Evolutionary conservation across 257 asterid genomes (phyloP).

Genomic region (Lycium barbarum): DNA sequence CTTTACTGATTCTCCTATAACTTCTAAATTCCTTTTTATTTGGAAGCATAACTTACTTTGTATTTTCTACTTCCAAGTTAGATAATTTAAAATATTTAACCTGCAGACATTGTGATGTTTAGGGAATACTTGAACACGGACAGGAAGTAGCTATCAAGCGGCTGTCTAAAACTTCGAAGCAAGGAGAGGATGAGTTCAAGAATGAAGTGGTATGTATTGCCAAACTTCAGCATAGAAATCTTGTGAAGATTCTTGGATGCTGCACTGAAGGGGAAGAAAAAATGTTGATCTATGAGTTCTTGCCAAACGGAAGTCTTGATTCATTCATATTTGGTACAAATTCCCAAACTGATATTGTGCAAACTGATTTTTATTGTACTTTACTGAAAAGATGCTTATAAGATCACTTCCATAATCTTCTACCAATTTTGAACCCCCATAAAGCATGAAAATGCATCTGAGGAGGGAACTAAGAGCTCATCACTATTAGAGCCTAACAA

Average conservation of each 20-base stretch:
- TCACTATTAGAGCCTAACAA: background rate
- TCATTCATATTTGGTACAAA: conserved; percentile 51
- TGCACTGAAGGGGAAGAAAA: conserved; percentile 54
- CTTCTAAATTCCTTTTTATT: background rate
- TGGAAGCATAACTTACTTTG: background rate
- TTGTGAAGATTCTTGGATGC: conserved; percentile 63
- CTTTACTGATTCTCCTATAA: background rate
- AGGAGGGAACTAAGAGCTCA: background rate
- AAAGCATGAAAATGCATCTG: background rate
- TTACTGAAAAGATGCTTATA: background rate
- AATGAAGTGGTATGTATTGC: conserved; percentile 56
- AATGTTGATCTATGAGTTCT: conserved; percentile 60
- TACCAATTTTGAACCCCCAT: background rate
- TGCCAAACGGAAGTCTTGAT: conserved; percentile 64
- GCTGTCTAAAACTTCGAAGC: conserved; percentile 52
- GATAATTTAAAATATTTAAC: background rate
- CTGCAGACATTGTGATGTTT: background rate
- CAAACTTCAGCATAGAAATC: conserved; percentile 64
- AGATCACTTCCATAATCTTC: background rate
- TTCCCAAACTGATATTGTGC: background rate
- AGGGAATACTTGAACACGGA: conserved; percentile 53
- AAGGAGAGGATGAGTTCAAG: conserved; percentile 65
- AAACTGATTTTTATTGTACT: background rate
- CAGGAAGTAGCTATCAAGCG: conserved; percentile 63
- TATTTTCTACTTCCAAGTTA: background rate